phyloP scores from a whole-genome alignment of 768 basidiomycete species.

The Mycena galopus region DNA sequence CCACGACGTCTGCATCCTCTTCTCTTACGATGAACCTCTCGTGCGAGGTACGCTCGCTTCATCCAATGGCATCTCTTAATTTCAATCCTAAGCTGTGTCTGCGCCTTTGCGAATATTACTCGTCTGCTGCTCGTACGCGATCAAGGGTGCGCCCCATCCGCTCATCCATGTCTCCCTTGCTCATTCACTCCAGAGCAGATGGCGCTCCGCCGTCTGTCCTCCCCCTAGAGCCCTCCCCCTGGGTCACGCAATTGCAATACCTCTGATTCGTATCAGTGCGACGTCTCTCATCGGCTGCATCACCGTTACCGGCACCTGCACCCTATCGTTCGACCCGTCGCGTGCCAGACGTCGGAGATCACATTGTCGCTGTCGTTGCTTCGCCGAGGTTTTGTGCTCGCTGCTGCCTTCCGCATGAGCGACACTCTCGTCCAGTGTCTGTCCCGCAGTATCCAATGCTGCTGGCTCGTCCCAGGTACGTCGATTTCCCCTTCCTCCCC shows the following conservation, averaged over 20 bases:
- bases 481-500: no score
- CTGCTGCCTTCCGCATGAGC: not conserved
- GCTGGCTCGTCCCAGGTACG: no score
- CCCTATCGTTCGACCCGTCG: not conserved
- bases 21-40: not conserved
- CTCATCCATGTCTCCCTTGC: not conserved
- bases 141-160: not conserved
- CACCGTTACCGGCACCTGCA: not conserved
- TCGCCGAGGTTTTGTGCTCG: not conserved
- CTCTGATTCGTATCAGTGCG: not conserved
- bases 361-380: not conserved
- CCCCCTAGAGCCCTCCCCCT: no score
- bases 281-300: not conserved
- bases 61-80: not conserved
- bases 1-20: not conserved
- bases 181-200: not conserved
- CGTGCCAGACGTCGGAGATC: not conserved
- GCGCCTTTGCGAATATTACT: not conserved
- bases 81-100: not conserved
- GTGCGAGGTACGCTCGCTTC: conserved; percentile 4
- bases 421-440: no score
- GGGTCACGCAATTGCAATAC: not conserved
- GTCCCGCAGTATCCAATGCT: no score
- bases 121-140: not conserved
- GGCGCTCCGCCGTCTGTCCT: not conserved